phyloP scores from a whole-genome alignment of 2,329 filamentous ascomycete genomes.

The Paracorniculantispora psalliotae region DNA sequence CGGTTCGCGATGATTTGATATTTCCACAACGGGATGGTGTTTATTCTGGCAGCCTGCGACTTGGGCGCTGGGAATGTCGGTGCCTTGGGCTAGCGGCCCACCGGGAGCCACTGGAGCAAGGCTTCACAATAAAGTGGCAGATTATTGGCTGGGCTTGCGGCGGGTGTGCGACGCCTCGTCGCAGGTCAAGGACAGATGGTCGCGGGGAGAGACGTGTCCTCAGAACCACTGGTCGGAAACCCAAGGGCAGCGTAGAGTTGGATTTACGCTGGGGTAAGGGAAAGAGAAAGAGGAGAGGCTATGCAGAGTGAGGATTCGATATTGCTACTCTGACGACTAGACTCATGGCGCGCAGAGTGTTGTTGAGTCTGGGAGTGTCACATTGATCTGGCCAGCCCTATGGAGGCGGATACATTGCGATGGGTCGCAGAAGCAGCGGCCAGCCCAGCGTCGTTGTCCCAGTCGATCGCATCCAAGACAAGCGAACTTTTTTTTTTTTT shows the following conservation, averaged over 20 bases:
- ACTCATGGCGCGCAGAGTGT: no score
- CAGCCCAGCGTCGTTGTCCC: no score
- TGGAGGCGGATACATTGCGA: no score
- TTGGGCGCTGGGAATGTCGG: slow-evolving; percentile 20
- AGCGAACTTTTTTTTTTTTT: no score
- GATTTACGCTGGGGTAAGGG: not conserved
- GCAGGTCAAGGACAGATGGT: not conserved
- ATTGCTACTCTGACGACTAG: no score
- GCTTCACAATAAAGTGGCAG: slow-evolving; percentile 24
- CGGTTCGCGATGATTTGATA: not conserved
- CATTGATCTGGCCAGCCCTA: no score
- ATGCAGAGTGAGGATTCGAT: no score
- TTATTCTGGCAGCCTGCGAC: slow-evolving; percentile 10
- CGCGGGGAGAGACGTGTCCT: not conserved
- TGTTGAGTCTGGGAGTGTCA: no score
- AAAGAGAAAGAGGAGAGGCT: not conserved
- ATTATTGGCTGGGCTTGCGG: slow-evolving; percentile 19
- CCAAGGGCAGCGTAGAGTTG: not conserved
- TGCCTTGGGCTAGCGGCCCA: slow-evolving; percentile 24
- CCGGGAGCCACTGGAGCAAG: slow-evolving; percentile 17
- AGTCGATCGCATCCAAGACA: no score
- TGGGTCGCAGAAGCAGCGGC: no score
- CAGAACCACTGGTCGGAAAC: not conserved
- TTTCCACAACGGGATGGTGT: not conserved
- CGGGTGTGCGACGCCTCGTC: not conserved